phyloP scores from a whole-genome alignment of 75 land plant species.

The Ceratopteris richardii region DNA sequence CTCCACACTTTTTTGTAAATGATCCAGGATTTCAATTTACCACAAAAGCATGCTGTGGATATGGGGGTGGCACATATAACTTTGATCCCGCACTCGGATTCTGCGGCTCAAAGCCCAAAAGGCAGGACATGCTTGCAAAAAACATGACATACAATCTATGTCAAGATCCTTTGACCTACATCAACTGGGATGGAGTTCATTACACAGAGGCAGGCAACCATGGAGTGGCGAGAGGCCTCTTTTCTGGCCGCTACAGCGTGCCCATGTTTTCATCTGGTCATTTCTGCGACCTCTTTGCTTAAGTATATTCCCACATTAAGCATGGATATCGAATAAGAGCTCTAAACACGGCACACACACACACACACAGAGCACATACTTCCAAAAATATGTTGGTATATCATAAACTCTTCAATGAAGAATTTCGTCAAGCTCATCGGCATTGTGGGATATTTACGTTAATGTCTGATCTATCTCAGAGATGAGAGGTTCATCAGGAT shows the following conservation, averaged over 20 bases:
- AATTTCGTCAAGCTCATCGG: too few species aligned
- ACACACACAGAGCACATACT: too few species aligned
- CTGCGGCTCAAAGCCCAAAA: neutral
- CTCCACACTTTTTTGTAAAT: neutral
- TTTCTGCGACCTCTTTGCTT: conserved; percentile 23
- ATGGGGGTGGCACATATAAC: conserved; percentile 37
- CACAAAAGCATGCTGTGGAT: conserved; percentile 48
- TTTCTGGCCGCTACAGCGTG: conserved; percentile 28
- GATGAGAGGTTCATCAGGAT: too few species aligned
- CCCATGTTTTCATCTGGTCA: conserved; percentile 22
- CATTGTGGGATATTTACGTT: too few species aligned
- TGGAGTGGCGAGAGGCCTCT: conserved; percentile 30
- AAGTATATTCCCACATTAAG: too few species aligned
- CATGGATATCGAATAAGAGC: too few species aligned
- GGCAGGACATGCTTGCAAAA: neutral
- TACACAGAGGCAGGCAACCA: conserved; percentile 57
- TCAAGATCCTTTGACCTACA: conserved; percentile 20
- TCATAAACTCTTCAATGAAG: too few species aligned
- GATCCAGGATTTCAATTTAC: conserved; percentile 46
- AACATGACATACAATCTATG: conserved; percentile 11
- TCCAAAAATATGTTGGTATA: too few species aligned
- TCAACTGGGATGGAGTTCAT: conserved; percentile 80
- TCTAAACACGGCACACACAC: too few species aligned
- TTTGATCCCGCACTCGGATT: neutral
- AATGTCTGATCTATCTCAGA: too few species aligned